Percentiles rank a stretch among this genome's conserved stretches.
Conservation (phyloP, 441 rosid species). For the Dalechampia spathulata region DNA sequence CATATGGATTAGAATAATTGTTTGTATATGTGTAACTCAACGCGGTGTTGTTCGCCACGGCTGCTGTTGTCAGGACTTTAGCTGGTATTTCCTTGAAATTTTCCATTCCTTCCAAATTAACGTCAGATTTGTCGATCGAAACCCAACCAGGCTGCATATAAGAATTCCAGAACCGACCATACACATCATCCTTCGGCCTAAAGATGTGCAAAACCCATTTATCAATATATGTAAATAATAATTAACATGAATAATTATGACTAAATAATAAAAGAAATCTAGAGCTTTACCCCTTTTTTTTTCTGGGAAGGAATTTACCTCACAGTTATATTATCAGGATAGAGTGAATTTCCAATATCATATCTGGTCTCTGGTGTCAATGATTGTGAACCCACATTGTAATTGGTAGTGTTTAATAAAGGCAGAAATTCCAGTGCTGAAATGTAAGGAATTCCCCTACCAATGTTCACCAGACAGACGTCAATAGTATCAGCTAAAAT, state of each 20-base stretch:
- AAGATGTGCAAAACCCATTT: too few relatives aligned
- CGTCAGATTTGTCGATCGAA: neutral
- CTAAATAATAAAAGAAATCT: too few relatives aligned
- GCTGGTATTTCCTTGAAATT: neutral
- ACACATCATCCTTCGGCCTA: neutral
- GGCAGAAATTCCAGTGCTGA: too few relatives aligned
- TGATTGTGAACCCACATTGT: too few relatives aligned
- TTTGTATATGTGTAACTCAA: neutral
- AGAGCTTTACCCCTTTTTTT: too few relatives aligned
- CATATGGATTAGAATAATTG: neutral
- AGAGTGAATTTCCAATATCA: neutral
- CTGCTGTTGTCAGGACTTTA: neutral
- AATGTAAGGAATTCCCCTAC: neutral
- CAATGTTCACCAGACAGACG: neutral
- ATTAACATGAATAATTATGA: neutral
- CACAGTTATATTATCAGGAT: neutral
- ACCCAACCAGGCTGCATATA: neutral
- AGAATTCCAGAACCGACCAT: neutral
- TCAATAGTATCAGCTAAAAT: neutral
- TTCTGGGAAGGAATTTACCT: neutral
- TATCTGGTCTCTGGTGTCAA: neutral
- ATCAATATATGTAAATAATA: too few relatives aligned
- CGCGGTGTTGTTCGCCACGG: neutral
- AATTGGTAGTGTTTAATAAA: too few relatives aligned
- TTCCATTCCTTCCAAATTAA: neutral